Conservation (phyloP, 208 protist species). For the Wallacemonas collosoma region DNA sequence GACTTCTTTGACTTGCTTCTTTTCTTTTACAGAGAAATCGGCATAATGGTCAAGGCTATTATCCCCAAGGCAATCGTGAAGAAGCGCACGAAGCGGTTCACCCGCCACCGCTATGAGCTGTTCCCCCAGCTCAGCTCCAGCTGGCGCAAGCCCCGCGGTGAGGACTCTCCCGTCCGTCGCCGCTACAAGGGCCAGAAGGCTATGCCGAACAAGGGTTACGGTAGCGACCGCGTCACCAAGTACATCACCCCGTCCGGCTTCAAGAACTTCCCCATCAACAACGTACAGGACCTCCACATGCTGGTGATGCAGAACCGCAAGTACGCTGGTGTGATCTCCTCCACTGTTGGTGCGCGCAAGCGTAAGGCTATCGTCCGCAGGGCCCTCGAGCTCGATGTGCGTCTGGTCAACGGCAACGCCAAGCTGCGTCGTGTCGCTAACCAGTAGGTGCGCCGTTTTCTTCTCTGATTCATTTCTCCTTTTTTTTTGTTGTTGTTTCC, state of each 20-base stretch:
- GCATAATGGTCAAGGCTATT: constrained; percentile 93
- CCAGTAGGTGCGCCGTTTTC: constrained; percentile 14
- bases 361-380: constrained; percentile 98
- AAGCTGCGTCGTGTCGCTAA: constrained; percentile 93
- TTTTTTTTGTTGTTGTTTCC: constrained; percentile 19
- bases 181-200: constrained; percentile 97
- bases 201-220: constrained; percentile 99
- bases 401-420: constrained; percentile 96
- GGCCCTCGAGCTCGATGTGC: constrained; percentile 98
- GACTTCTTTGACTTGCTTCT: constrained; percentile 17
- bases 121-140: constrained; percentile 93
- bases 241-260: constrained; percentile 97
- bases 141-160: constrained; percentile 99
- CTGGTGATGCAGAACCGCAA: constrained; percentile 99
- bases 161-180: constrained; percentile 98
- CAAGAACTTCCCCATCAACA: constrained; percentile 96
- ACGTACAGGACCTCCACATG: constrained; percentile 98
- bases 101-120: constrained; percentile 94
- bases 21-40: constrained; percentile 16
- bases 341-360: constrained; percentile 93
- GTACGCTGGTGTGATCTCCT: constrained; percentile 98
- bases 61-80: constrained; percentile 95
- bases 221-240: constrained; percentile 96
- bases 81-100: constrained; percentile 98
- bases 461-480: constrained; percentile 4